Base-by-base conservation (phyloP, 768 basidiomycete genomes). In the Suillus cothurnatus region DNA sequence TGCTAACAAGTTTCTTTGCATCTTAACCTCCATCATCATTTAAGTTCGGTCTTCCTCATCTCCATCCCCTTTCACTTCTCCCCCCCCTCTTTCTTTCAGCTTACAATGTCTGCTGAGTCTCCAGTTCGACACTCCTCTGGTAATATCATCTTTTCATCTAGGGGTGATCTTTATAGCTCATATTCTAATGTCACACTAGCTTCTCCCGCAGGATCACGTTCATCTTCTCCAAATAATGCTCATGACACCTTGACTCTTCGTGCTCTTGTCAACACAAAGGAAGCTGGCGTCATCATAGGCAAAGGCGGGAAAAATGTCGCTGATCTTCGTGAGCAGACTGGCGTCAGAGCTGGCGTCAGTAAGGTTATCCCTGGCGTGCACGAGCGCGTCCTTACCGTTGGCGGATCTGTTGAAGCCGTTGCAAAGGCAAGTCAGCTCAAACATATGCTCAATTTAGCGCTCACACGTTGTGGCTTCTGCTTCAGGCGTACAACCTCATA, bases 291-390 rank as follows among this genome's bases (percentile, higher is more conserved):
- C 74, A 96, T 97, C 79, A 98, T 98, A 71, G 95, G 97, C 69
- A 97, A 94, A 74, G 95, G 85, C 61, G 97, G 97, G 64, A 94
- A 95, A 83, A 99, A 98, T 74, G 97, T 99, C 73, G 97, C 97
- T 68, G 94, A 96, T 79, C 86, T 99, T 73, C 87, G 97, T 67
- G 94, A 97, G 70, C 90, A 93, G 73, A 97, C 95, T 52, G 95
- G 93, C 69, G 96, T 97, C 81, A 99, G 95, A 81, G 96, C 97
- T 68, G 97, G 97, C 76, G 97, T 99, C 79, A 95, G 92, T 86
- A 99, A 97, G 79, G 97, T 98, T 84, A 95, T 97, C 66, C 88
- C 90, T 63, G 97, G 97, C 73, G 95, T 99, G 66, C 95, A 97
- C 77, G 97, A 99, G 81, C 92, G 97, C 72, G 95, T 99, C 75